Base-by-base conservation (phyloP, 805 yeast genomes). In the Maudiozyma turicensis region DNA sequence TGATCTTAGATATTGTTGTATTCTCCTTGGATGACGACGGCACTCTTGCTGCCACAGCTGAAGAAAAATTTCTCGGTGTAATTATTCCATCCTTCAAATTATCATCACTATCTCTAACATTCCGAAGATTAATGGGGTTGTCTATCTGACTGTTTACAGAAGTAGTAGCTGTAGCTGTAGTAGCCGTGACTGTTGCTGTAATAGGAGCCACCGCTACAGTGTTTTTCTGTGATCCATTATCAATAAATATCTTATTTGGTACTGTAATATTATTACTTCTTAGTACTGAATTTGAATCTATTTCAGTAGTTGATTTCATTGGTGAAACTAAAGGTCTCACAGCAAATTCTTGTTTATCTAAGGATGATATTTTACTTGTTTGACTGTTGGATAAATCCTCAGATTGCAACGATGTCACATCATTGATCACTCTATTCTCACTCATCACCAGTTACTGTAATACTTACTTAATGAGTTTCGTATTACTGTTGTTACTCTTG, bases 271-370 rank as follows among this genome's bases (percentile, higher is more conserved):
- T 50, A 48, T n/a, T 34, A 20, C 26, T 4, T 20, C 66, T 61
- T 34, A 63, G 44, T 7, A 63, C 65, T 5, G 66, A 64, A 43
- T 57, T 62, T 1, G 61, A 63, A 39, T 57, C 67, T 11, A 64
- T 38, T 42, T 60, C 56, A 2, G 68, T 64, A 1, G 68, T 64
- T 11, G 65, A 60, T 44, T 55, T 58, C 5, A 62, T 53, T 11
- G 53, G 50, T 42, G 60, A 50, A 6, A 54, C 60, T 5, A n/a
- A 15, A 43, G 58, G 57, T 30, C 58, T 54, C 11, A 57, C 56
- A 31, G 60, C 44, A 34, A 61, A 51, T 13, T 63, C 66, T 6
- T 58, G 54, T 44, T 44, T 48, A 9, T 48, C 40, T 11, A 11
- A 8, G 6, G 30, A 28, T 2, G 33, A n/a, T 3, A 28, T 29